Base-by-base conservation (phyloP, 2,329 filamentous ascomycete genomes). In the Epichloe uncinata region DNA sequence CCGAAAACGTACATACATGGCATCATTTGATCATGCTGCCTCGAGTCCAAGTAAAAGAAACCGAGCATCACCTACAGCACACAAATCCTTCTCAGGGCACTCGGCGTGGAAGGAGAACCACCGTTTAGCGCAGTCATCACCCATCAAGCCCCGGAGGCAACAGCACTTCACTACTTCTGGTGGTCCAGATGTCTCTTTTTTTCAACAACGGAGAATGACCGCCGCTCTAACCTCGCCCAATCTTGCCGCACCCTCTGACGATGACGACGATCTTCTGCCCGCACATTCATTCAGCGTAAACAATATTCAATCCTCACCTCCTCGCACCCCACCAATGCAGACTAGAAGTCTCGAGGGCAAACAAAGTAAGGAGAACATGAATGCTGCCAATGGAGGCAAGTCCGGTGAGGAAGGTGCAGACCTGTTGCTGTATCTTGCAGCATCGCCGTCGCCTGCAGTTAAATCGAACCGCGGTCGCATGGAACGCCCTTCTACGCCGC, bases 371-470 rank as follows among this genome's bases (percentile, higher is more conserved):
- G 74, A 74, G 50, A 73, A 71, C 57, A 65, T 63, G 51, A 59
- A 59, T 58, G 64, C 61, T 59, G 50, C 67, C 52, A 63, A 72
- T 47, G 72, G 69, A 44, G 74, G 77, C 53, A 84, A 83, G 62
- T 68, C 73, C 1, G 84, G 81, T 52, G 83, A 93, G 61, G 87
- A 95, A 61, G 90, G 88, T 33, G 86, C 85, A 15, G 86, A 88
- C 63, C 69, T 91, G 37, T 71, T 93, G 22, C 73, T 91, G 38
- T 96, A 91, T 65, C 79, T 97, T 15, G 90, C 90, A 45, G 87
- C 88, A 47, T 97, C 91, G 6, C 93, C 93, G 1, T 95, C 89
- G 0, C 88, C 89, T 0, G 88, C 87, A 44, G 81, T 83, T 46
- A 77, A 69, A 56, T 66, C 70, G 12, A 66, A 62, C 53, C 53